A percentile compares a stretch with the other conserved stretches of the same genome.
These are phyloP conservation scores for Haberlea rhodopensis DNA, from an alignment of 257 asterid genomes.

Conservation along the genomic window DNA sequence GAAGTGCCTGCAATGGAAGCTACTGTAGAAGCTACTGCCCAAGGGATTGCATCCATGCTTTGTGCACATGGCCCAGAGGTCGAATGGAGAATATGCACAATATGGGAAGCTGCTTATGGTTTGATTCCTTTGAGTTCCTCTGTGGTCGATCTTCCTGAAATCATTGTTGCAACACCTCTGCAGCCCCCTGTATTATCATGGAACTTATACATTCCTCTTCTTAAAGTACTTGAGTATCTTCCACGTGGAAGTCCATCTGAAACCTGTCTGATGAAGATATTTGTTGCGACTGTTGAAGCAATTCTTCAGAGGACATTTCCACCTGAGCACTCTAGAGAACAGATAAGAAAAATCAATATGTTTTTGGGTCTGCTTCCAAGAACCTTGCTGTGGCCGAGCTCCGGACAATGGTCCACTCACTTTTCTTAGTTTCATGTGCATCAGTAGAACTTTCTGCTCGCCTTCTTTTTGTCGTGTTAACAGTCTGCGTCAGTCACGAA, in stretches of 20 bases:
- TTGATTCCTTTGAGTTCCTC: conserved; percentile 93
- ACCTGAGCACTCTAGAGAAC: conserved; percentile 76
- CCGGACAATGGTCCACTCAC: conserved; percentile 94
- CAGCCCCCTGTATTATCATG: conserved; percentile 93
- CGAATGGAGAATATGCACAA: conserved; percentile 98
- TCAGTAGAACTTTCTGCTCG: conserved; percentile 94
- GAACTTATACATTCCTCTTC: conserved; percentile 92
- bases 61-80: conserved; percentile 99
- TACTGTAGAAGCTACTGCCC: conserved; percentile 95
- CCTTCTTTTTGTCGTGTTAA: conserved; percentile 88
- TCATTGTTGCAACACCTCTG: conserved; percentile 86
- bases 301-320: conserved; percentile 95
- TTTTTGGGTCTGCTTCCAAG: conserved; percentile 82
- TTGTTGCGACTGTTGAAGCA: conserved; percentile 97
- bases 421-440: conserved; percentile 84
- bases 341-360: conserved; percentile 67
- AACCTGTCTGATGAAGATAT: conserved; percentile 95
- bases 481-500: conserved; percentile 94
- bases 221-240: conserved; percentile 94
- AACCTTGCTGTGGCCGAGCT: conserved; percentile 97
- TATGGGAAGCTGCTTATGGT: conserved; percentile 99
- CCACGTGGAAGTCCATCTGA: conserved; percentile 99
- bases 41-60: conserved; percentile 99
- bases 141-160: conserved; percentile 96
- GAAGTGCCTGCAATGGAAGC: conserved; percentile 83